These are phyloP conservation scores for Pseudogymnoascus sp. DNA, from an alignment of 2,329 filamentous ascomycete species.

Conservation along the genomic window DNA sequence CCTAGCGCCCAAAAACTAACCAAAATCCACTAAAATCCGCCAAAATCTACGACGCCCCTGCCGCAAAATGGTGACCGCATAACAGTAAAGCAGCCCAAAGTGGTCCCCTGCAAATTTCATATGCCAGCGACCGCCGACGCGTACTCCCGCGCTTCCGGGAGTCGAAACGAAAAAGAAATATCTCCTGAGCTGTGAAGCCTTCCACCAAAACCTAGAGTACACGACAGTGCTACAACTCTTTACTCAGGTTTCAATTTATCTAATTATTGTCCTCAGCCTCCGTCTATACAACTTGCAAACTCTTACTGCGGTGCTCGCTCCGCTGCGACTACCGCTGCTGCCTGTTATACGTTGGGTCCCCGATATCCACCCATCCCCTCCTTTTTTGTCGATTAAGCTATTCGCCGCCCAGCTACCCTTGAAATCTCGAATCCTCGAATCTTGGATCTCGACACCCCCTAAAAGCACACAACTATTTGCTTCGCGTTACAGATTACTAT, in stretches of 20 bases:
- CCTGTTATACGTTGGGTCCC: not conserved
- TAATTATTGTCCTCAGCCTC: not conserved
- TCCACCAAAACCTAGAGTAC: not conserved
- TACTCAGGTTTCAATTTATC: not conserved
- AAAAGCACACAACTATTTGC: not conserved
- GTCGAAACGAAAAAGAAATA: not conserved
- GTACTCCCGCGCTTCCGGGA: slow-evolving; percentile 1
- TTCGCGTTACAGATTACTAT: not conserved
- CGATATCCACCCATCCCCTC: not conserved
- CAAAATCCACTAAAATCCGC: not conserved
- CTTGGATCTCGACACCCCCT: not conserved
- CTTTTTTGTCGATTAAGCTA: not conserved
- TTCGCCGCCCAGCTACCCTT: not conserved
- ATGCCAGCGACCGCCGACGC: not conserved
- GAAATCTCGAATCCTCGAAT: not conserved
- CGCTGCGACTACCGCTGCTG: not conserved
- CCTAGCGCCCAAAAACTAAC: not conserved
- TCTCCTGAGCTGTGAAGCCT: not conserved
- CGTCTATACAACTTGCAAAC: not conserved
- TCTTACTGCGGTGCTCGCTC: not conserved
- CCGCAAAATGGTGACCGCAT: not conserved
- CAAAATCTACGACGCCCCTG: not conserved
- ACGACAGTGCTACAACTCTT: not conserved
- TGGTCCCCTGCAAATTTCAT: slow-evolving; percentile 3
- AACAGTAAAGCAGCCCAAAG: not conserved